These are phyloP conservation scores for Ogataea parapolymorpha DNA, from an alignment of 805 yeast genomes.

Conservation along the genomic window DNA sequence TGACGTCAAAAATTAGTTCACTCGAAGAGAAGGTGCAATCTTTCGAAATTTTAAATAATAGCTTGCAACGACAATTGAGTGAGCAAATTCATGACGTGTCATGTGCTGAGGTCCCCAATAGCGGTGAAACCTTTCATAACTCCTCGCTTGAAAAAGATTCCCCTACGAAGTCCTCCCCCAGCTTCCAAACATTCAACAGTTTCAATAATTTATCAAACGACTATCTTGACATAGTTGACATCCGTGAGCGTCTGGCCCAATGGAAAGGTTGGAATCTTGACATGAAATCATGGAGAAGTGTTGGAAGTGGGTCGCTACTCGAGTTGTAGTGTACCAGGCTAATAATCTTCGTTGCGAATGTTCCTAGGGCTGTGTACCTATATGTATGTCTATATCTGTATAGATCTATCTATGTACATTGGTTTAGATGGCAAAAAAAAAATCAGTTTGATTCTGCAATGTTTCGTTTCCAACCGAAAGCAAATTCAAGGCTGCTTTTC, in stretches of 20 bases:
- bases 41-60: too few species aligned
- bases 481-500: background rate
- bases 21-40: too few species aligned
- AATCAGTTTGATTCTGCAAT: background rate
- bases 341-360: background rate
- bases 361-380: background rate
- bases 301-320: slow-evolving; percentile 61
- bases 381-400: too few species aligned
- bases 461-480: background rate
- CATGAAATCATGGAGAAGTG: slow-evolving; percentile 76
- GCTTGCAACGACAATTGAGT: too few species aligned
- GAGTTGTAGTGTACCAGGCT: slow-evolving; percentile 35
- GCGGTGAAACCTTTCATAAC: too few species aligned
- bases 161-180: slow-evolving; percentile 8
- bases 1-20: too few species aligned
- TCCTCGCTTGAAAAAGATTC: too few species aligned
- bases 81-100: too few species aligned
- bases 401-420: too few species aligned
- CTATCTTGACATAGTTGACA: slow-evolving; percentile 49
- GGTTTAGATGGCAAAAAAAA: too few species aligned
- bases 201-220: slow-evolving; percentile 27
- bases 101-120: too few species aligned
- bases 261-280: slow-evolving; percentile 89
- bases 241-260: slow-evolving; percentile 54
- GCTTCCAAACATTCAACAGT: slow-evolving; percentile 23